A percentile compares a stretch with the other conserved stretches of the same genome.
These are phyloP conservation scores for Mallotus japonicus DNA, from an alignment of 441 rosid genomes.

Conservation along the genomic window DNA sequence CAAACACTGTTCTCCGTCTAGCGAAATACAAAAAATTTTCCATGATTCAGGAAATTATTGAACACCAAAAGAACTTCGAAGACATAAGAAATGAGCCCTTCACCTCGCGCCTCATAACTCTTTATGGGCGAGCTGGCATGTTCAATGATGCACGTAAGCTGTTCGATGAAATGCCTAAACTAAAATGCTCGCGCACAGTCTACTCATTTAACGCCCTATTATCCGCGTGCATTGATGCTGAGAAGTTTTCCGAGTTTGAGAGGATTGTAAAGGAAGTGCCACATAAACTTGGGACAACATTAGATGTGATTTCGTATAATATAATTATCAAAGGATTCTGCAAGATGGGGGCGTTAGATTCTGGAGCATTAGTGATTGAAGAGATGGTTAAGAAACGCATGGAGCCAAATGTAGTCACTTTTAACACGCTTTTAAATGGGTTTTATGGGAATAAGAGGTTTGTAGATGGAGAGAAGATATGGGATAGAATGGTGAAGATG, in stretches of 20 bases:
- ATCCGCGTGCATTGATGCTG: slow-evolving; percentile 50
- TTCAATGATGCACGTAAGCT: slow-evolving; percentile 34
- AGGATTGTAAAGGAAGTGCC: slow-evolving; percentile 48
- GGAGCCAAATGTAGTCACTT: slow-evolving; percentile 45
- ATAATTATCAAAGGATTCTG: slow-evolving; percentile 55
- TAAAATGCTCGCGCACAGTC: slow-evolving; percentile 48
- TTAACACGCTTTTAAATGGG: slow-evolving; percentile 47
- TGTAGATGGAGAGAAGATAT: slow-evolving; percentile 52
- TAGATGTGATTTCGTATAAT: slow-evolving; percentile 54
- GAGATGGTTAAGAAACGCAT: slow-evolving; percentile 52
- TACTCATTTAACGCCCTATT: slow-evolving; percentile 63
- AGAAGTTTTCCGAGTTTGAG: slow-evolving; percentile 46
- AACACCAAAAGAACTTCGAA: slow-evolving; percentile 49
- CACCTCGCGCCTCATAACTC: slow-evolving; percentile 27
- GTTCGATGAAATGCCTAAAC: slow-evolving; percentile 70
- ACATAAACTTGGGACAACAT: slow-evolving; percentile 38
- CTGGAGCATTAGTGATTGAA: slow-evolving; percentile 39
- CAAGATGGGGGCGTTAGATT: slow-evolving; percentile 44
- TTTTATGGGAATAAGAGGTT: slow-evolving; percentile 37
- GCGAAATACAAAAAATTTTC: slow-evolving; percentile 36
- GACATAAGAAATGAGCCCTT: slow-evolving; percentile 50
- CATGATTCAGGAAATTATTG: slow-evolving; percentile 49
- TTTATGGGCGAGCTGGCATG: slow-evolving; percentile 58
- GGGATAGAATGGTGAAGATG: slow-evolving; percentile 49
- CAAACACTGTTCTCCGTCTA: slow-evolving; percentile 48